Evolutionary conservation across 2,329 filamentous ascomycete genomes (phyloP), one percentile per base, ranked within the genome.

Genomic region (Talaromyces sp.): DNA sequence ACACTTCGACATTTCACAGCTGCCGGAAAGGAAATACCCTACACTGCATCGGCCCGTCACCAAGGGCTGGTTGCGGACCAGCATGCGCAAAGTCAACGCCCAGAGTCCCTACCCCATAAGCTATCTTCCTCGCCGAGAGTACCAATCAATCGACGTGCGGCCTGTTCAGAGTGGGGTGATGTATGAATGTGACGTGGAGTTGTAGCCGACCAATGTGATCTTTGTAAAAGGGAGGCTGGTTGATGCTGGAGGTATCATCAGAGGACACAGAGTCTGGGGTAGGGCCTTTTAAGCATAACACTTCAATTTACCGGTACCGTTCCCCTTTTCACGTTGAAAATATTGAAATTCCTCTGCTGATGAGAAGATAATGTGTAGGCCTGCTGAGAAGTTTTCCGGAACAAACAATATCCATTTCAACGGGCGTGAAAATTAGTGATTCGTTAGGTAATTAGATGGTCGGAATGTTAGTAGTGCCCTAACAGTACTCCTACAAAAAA

Each of bases 51-150:
- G 14, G 80, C 80, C 0, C 82, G 82, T 29, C 7, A 75, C 76
- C 55, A 84, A 84, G 68, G 82, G 82, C 52, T 84, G 81, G 82
- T 74, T 82, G 27, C 79, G 82, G 14, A 77, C 79, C 19, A 80
- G 77, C 38, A 70, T 83, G 58, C 79, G 82, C 13, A 51, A 51
- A 51, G 21, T 26, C 14, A 51, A 51, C 17, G 1, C n/a, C 19
- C 21, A 51, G 13, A 21, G 27, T 17, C 2, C 21, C 10, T 31
- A 31, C 29, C 29, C 29, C 29, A 31, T 6, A 31, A 11, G 10
- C 8, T 80, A 73, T 62, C 69, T 81, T 3, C 80, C 80, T 2
- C 73, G 77, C 62, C 73, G 80, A n/a, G 75, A 81, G 51, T 82
- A 82, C 67, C 73, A 74, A 55, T 77, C 75, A 56, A 78, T 71